Evolutionary conservation across 2,329 filamentous ascomycete genomes (phyloP), one percentile per base, ranked within the genome.

Genomic region (Penicillium sp.): DNA sequence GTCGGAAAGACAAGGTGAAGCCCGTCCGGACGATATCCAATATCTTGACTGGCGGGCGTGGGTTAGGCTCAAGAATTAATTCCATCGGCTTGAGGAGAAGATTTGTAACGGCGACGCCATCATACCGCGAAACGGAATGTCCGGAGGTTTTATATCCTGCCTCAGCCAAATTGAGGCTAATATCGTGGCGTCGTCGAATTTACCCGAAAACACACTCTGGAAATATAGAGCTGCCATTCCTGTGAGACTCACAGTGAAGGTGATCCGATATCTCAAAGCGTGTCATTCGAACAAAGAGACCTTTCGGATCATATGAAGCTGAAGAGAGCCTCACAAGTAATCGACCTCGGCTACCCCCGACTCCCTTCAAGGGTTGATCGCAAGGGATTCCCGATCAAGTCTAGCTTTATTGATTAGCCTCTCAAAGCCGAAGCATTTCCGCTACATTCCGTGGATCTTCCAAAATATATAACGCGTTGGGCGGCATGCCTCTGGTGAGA

Each of bases 1-100:
- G 17, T 30, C 64, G 58, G 11, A 64, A 49, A 19, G 44, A 57
- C 15, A 62, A 19, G 2, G 64, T 66, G n/a, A 62, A 51, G 31
- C 52, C 35, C 9, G 60, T 63, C 41, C 60, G 57, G 17, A 61
- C n/a, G 5, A 60, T 31, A 38, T 63, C 55, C 7, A 48, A 13
- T 3, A 61, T 9, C 23, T 59, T 64, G 4, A 64, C 46, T 4
- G 30, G 47, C 1, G 48, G 44, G 3, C 38, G 31, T 5, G 62
- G 59, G 19, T 66, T 66, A 11, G 62, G 64, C 44, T 66, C 61
- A 2, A 55, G 31, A 44, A 54, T 35, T 1, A 45, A 29, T 5
- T 47, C 58, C 63, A 63, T 65, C 2, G 21, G 9, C 11, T 35
- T 3, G 38, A 30, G 8, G 54, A 41, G 17, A 2, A 41, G 35